A percentile compares a stretch with the other conserved stretches of the same genome.
phyloP scores from a whole-genome alignment of 2,329 filamentous ascomycete genomes.

The Hortaea werneckii region DNA sequence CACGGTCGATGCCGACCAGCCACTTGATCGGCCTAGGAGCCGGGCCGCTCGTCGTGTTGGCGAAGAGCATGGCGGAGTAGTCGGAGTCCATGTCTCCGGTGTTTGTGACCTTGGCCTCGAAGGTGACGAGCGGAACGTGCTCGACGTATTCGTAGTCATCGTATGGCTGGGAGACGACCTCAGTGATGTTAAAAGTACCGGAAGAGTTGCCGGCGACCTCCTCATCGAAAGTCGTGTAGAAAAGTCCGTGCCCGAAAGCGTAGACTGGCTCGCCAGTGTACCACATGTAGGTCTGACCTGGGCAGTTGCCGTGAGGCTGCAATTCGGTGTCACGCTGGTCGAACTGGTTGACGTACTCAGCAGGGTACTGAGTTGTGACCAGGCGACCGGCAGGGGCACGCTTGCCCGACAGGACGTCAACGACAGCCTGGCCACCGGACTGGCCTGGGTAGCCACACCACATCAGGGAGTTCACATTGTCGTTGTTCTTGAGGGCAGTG shows the following conservation, averaged over 20 bases:
- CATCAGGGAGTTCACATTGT: constrained; percentile 31
- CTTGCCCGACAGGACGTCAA: constrained; percentile 34
- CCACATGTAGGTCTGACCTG: constrained; percentile 37
- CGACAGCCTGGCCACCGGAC: constrained; percentile 31
- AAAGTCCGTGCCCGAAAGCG: constrained; percentile 33
- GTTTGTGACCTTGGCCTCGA: constrained; percentile 1
- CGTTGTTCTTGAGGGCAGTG: constrained; percentile 28
- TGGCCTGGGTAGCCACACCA: constrained; percentile 37
- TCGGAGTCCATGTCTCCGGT: constrained; percentile 22
- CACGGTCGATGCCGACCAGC: constrained; percentile 22
- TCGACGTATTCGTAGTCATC: constrained; percentile 20
- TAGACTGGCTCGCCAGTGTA: constrained; percentile 30
- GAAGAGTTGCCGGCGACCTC: constrained; percentile 2
- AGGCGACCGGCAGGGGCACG: constrained; percentile 34
- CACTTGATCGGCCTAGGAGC: constrained; percentile 33
- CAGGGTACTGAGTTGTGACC: constrained; percentile 27
- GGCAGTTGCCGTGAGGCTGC: constrained; percentile 25
- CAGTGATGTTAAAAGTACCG: constrained; percentile 25
- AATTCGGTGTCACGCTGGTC: constrained; percentile 20
- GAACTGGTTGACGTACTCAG: constrained; percentile 26
- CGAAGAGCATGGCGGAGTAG: constrained; percentile 32
- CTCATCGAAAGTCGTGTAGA: constrained; percentile 32
- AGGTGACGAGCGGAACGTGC: constrained; percentile 19
- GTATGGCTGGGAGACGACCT: constrained; percentile 20
- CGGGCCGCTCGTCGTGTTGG: constrained; percentile 28